Percentiles rank a stretch among this genome's conserved stretches.
Conservation (phyloP, 805 yeast genomes). For the Sugiyamaella lignohabitans region DNA sequence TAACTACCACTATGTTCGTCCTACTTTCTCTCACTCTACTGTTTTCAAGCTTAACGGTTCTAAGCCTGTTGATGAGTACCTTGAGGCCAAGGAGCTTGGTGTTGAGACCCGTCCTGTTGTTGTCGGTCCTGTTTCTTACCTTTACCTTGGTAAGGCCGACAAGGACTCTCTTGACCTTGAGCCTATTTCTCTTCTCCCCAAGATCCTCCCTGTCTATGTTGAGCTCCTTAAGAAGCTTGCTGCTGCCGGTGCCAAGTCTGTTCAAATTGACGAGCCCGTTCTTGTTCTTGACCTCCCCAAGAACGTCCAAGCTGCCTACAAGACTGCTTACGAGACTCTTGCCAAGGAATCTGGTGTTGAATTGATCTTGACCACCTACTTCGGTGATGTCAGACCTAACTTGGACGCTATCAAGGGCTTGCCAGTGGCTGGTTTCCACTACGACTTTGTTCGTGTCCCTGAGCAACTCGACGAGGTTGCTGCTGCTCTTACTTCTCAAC, state of each 20-base stretch:
- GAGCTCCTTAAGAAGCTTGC: conserved; percentile 81
- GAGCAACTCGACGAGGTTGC: conserved; percentile 87
- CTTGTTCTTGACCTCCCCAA: conserved; percentile 90
- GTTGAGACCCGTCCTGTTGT: conserved; percentile 96
- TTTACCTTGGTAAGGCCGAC: conserved; percentile 95
- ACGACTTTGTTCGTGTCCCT: conserved; percentile 92
- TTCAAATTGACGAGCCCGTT: conserved; percentile 97
- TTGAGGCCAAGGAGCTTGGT: conserved; percentile 96
- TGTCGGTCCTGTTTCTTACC: conserved; percentile 93
- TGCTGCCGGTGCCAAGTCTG: conserved; percentile 90
- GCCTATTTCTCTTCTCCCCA: conserved; percentile 83
- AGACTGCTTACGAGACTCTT: conserved; percentile 76
- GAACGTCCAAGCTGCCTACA: conserved; percentile 76
- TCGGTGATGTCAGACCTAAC: conserved; percentile 98
- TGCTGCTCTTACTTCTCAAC: conserved; percentile 57
- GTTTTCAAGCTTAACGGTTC: conserved; percentile 92
- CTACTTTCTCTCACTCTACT: conserved; percentile 93
- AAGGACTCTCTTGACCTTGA: conserved; percentile 93
- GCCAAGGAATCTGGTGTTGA: conserved; percentile 60
- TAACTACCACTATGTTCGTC: conserved; percentile 99
- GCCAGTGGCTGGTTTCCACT: conserved; percentile 94
- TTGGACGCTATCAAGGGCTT: conserved; percentile 77
- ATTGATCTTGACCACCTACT: conserved; percentile 82
- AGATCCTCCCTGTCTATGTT: conserved; percentile 88
- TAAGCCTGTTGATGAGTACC: conserved; percentile 95